Evolutionary conservation across 257 asterid genomes (phyloP), one percentile per base, ranked within the genome.

Genomic region (Vinca minor): DNA sequence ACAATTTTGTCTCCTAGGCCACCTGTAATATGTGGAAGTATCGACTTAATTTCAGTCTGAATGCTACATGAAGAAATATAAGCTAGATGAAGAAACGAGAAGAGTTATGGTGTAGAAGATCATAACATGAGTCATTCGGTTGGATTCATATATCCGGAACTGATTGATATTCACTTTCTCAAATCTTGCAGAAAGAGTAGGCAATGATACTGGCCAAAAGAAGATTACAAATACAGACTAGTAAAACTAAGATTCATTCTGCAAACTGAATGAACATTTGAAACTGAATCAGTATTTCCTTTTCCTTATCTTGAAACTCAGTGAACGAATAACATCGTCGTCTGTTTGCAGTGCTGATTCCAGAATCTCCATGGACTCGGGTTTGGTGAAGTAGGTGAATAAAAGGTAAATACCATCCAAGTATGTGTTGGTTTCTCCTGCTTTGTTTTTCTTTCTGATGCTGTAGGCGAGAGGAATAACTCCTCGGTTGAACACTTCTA

Each of bases 331-430:
- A 65, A 84, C 89, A 60, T 93, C 81, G 32, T 89, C 97, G 54
- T 87, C 98, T 1, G 84, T 67, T 8, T 71, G 52, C 49, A 87
- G 69, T 2, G 95, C 79, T 20, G 81, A 85, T 17, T 65, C 75
- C 5, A 93, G 86, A 68, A 67, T 55, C 0, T 69, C 59, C 52
- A 89, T 28, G 21, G 97, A 80, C 41, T 87, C 94, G 2, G 98
- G 97, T 38, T 93, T 87, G 72, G 98, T 93, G 82, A 87, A 93
- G 71, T 87, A 93, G 59, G 95, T 84, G 82, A 93, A 87, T 46
- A 89, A 82, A 69, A 93, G 96, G 79, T 84, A 93, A 49, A 93
- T 93, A 0, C 98, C 98, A 69, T 93, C 98, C 83, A 89, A 65
- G 73, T 93, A 93, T 4, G 85, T 89, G 81, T 89, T 89, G 68